These are phyloP conservation scores for Didymella pomorum DNA, from an alignment of 2,329 filamentous ascomycete genomes.

Conservation along the genomic window DNA sequence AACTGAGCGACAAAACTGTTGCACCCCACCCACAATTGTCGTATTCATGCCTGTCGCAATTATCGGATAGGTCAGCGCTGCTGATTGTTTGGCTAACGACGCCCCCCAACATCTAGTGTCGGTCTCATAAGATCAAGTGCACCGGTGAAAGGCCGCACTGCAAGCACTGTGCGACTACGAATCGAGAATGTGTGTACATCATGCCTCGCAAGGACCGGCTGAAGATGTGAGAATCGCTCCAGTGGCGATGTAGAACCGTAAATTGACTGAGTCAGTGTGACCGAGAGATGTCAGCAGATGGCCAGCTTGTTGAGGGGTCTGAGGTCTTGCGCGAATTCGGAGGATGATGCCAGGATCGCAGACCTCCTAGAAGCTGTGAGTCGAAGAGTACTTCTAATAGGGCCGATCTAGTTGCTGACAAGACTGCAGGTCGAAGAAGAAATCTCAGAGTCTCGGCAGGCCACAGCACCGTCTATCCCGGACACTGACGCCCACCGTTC, in stretches of 20 bases:
- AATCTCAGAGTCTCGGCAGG: conserved; percentile 29
- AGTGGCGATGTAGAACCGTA: too few species aligned
- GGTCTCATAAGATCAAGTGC: conserved; percentile 53
- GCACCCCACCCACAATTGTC: background rate
- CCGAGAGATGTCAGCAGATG: conserved; percentile 42
- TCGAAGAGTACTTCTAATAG: background rate
- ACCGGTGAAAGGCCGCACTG: conserved; percentile 49
- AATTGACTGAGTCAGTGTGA: conserved; percentile 37
- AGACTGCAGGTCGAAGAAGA: conserved; percentile 39
- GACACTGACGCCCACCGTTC: conserved; percentile 33
- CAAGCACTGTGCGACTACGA: conserved; percentile 47
- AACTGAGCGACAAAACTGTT: background rate
- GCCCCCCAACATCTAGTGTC: conserved; percentile 39
- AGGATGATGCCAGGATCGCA: conserved; percentile 34
- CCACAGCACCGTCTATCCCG: conserved; percentile 24
- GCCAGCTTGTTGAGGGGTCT: conserved; percentile 32
- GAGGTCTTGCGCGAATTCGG: conserved; percentile 26
- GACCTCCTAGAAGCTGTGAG: conserved; percentile 37
- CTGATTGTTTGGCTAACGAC: conserved; percentile 23
- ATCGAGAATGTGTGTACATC: conserved; percentile 50
- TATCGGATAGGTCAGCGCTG: conserved; percentile 10
- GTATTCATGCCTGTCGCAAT: background rate
- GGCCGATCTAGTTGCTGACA: conserved; percentile 15
- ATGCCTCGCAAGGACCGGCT: conserved; percentile 50
- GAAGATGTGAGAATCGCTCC: conserved; percentile 40